A percentile compares a stretch with the other conserved stretches of the same genome.
phyloP scores from a whole-genome alignment of 768 basidiomycete species.

The Tylopilus sp. region DNA sequence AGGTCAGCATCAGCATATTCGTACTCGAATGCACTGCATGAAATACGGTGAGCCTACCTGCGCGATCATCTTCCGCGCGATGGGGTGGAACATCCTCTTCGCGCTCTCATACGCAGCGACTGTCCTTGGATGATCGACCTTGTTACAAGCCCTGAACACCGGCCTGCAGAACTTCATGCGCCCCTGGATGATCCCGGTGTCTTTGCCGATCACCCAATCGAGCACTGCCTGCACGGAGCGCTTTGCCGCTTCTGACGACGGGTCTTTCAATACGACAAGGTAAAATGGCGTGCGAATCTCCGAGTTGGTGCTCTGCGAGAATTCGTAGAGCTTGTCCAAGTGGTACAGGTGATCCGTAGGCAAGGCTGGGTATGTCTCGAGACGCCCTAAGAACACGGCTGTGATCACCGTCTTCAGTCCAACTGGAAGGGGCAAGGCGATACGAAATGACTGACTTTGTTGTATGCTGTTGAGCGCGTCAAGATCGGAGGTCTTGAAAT shows the following conservation, averaged over 20 bases:
- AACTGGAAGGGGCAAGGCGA: background rate
- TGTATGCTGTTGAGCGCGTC: constrained; percentile 49
- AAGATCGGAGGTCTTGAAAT: constrained; percentile 46
- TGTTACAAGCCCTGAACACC: constrained; percentile 38
- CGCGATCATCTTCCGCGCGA: constrained; percentile 47
- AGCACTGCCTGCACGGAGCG: constrained; percentile 35
- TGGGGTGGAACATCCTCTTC: constrained; percentile 45
- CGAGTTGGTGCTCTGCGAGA: constrained; percentile 42
- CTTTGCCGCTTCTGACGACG: constrained; percentile 31
- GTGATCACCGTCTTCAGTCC: background rate
- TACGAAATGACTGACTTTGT: constrained; percentile 32
- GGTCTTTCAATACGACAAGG: constrained; percentile 43
- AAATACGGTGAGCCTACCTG: constrained; percentile 40
- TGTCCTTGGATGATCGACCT: constrained; percentile 37
- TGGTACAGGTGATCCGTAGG: constrained; percentile 40
- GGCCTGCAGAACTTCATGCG: constrained; percentile 58
- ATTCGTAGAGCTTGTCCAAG: constrained; percentile 43
- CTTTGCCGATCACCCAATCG: constrained; percentile 44
- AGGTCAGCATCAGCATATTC: background rate
- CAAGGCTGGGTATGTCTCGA: constrained; percentile 41
- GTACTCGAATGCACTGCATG: background rate
- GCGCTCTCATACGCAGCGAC: constrained; percentile 33
- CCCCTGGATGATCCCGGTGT: constrained; percentile 43
- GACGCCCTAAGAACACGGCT: constrained; percentile 58
- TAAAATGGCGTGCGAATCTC: constrained; percentile 55